phyloP scores from a whole-genome alignment of 1,139 yeast genomes.

The Yamadazyma diddensiae region DNA sequence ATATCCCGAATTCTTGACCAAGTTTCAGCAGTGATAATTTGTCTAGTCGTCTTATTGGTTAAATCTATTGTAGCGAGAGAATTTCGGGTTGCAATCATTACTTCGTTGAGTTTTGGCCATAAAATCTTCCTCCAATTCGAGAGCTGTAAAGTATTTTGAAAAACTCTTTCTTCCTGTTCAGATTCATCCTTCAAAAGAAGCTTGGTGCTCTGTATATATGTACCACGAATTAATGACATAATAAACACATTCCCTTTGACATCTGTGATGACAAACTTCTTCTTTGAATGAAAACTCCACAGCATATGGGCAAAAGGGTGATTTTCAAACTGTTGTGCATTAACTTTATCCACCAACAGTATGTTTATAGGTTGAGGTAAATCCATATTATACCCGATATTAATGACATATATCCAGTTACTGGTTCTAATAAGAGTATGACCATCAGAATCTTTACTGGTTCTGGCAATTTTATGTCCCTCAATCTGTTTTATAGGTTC shows the following conservation, averaged over 20 bases:
- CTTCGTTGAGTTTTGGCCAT: constrained; percentile 38
- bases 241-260: constrained; percentile 47
- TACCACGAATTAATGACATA: constrained; percentile 1
- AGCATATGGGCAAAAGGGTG: constrained; percentile 45
- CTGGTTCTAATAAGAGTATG: constrained; percentile 27
- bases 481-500: constrained; percentile 42
- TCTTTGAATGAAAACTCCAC: constrained; percentile 38
- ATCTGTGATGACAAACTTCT: constrained; percentile 47
- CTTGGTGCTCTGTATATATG: constrained; percentile 2
- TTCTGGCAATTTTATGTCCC: background rate
- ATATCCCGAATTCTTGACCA: constrained; percentile 59
- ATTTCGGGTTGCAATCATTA: constrained; percentile 47
- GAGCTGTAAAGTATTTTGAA: constrained; percentile 46
- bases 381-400: constrained; percentile 7
- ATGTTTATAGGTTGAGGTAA: constrained; percentile 13
- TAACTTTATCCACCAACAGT: constrained; percentile 22
- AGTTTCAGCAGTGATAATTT: constrained; percentile 47
- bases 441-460: constrained; percentile 16
- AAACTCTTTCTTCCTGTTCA: constrained; percentile 14
- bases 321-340: constrained; percentile 20
- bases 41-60: constrained; percentile 17
- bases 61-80: constrained; percentile 34
- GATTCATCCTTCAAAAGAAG: constrained; percentile 3
- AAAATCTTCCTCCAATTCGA: constrained; percentile 54
- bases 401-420: constrained; percentile 24